Conservation (phyloP, 768 basidiomycete genomes). For the Termitomyces sp. region DNA sequence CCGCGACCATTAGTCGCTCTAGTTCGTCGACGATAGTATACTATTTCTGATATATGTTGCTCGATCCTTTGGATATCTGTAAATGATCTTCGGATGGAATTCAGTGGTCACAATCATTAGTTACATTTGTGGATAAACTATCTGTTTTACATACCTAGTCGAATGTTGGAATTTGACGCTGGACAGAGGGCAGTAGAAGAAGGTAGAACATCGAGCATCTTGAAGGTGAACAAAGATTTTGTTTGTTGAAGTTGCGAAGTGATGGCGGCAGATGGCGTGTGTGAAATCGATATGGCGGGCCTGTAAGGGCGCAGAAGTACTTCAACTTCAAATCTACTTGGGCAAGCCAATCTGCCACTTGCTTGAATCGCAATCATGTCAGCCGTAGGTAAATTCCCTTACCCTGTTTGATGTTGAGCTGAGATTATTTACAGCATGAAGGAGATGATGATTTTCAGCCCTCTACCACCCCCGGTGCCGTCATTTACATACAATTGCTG, state of each 20-base stretch:
- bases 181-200: neutral
- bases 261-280: constrained; percentile 49
- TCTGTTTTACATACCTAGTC: neutral
- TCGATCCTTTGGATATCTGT: constrained; percentile 12
- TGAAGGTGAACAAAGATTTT: neutral
- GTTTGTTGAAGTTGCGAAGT: neutral
- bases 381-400: constrained; percentile 31
- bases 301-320: constrained; percentile 1
- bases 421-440: constrained; percentile 34
- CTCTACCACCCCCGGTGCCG: constrained; percentile 59
- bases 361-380: constrained; percentile 39
- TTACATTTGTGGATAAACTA: constrained; percentile 12
- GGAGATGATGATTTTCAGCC: constrained; percentile 72
- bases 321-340: neutral
- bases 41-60: constrained; percentile 9
- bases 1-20: constrained; percentile 8
- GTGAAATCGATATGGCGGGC: constrained; percentile 58
- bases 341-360: constrained; percentile 19
- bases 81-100: constrained; percentile 14
- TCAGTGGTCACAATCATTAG: constrained; percentile 8
- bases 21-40: constrained; percentile 1
- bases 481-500: neutral
- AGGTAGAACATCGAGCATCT: neutral
- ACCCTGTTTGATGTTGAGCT: neutral
- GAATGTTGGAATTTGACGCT: neutral